Percentiles rank a stretch among this genome's conserved stretches.
Evolutionary conservation across 441 rosid species (phyloP).

Genomic region (Arabidopsis lyrata): DNA sequence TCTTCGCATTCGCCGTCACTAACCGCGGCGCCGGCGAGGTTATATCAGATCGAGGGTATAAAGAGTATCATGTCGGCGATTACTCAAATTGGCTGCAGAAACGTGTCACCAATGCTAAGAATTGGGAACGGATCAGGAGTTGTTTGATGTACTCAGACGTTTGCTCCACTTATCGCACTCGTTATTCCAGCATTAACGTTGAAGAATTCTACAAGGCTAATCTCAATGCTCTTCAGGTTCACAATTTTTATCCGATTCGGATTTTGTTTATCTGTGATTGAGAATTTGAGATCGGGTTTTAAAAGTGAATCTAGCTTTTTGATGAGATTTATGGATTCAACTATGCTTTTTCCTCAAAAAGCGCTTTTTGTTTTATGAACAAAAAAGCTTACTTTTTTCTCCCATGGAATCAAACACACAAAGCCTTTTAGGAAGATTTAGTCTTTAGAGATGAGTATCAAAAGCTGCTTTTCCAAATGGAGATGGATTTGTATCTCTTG

Average conservation of each 20-base stretch:
- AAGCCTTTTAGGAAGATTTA: constrained; percentile 20
- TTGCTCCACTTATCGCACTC: constrained; percentile 56
- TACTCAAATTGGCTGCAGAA: constrained; percentile 88
- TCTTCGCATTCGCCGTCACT: constrained; percentile 87
- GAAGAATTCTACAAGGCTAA: constrained; percentile 51
- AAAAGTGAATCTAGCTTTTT: constrained; percentile 1
- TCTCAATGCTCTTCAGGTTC: constrained; percentile 85
- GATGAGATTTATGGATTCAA: constrained; percentile 1
- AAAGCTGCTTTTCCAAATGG: not conserved
- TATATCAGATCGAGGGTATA: constrained; percentile 65
- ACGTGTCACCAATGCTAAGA: constrained; percentile 64
- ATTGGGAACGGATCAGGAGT: constrained; percentile 87
- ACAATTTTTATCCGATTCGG: not conserved
- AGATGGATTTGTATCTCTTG: not conserved
- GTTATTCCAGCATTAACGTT: constrained; percentile 45
- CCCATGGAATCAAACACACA: constrained; percentile 22
- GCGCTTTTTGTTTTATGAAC: constrained; percentile 26
- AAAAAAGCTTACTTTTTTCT: constrained; percentile 24
- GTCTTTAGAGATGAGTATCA: not conserved
- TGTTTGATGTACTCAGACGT: constrained; percentile 76
- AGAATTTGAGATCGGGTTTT: constrained; percentile 3
- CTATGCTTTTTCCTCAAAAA: constrained; percentile 13
- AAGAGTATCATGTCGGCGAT: constrained; percentile 81
- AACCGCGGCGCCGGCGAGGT: constrained; percentile 84
- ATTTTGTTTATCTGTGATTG: not conserved